Conservation (phyloP, 768 basidiomycete genomes). For the Mycena belliarum region DNA sequence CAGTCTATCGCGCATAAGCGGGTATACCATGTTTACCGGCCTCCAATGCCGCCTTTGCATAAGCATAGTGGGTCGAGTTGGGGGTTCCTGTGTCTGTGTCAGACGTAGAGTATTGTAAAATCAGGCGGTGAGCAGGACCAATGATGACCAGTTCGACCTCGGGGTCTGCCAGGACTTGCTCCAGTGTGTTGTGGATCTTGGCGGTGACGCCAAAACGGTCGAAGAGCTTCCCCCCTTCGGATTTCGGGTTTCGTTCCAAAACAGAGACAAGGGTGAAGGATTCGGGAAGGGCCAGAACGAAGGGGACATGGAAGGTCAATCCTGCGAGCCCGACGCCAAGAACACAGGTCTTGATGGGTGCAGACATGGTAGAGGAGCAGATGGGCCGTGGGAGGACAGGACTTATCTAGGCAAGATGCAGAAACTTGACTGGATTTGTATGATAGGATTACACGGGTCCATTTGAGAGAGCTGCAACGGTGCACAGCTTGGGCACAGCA, state of each 20-base stretch:
- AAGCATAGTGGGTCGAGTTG: constrained; percentile 69
- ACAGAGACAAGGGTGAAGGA: constrained; percentile 74
- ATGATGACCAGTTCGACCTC: constrained; percentile 71
- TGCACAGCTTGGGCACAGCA: too few relatives aligned
- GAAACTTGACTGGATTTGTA: too few relatives aligned
- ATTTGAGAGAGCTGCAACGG: too few relatives aligned
- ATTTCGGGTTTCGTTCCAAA: constrained; percentile 67
- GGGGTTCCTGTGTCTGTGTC: constrained; percentile 44
- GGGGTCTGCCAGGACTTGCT: constrained; percentile 59
- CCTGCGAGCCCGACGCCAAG: constrained; percentile 78
- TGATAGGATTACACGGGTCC: too few relatives aligned
- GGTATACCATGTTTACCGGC: constrained; percentile 72
- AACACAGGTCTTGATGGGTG: constrained; percentile 68
- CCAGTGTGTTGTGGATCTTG: constrained; percentile 61
- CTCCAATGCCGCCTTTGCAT: constrained; percentile 63
- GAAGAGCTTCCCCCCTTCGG: constrained; percentile 62
- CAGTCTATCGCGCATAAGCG: too few relatives aligned
- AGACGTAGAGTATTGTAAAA: background rate
- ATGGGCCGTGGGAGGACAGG: too few relatives aligned
- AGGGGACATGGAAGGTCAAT: constrained; percentile 79
- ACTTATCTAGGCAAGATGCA: too few relatives aligned
- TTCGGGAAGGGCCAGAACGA: constrained; percentile 70
- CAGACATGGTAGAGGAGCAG: background rate
- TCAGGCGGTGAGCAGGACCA: constrained; percentile 30
- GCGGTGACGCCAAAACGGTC: constrained; percentile 61